Percentiles rank a stretch among this genome's conserved stretches.
Evolutionary conservation across 257 asterid species (phyloP).

Genomic region (Rauvolfia tetraphylla): DNA sequence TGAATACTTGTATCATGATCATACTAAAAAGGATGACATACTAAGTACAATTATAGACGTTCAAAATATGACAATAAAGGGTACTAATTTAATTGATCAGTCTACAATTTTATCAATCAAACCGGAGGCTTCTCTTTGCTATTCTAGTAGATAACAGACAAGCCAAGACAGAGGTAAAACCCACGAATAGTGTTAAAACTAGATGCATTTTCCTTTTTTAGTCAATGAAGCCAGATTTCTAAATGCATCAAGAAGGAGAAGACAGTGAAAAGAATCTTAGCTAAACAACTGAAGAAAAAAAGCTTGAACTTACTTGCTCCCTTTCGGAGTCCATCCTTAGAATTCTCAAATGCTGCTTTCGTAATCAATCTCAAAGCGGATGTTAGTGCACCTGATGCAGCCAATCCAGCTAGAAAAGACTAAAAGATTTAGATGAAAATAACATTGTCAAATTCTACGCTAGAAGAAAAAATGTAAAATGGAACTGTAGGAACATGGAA

Average conservation of each 20-base stretch:
- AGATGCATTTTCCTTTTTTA: background rate
- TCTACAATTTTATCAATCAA: background rate
- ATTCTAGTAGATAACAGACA: background rate
- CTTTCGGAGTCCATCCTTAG: constrained; percentile 36
- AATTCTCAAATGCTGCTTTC: constrained; percentile 36
- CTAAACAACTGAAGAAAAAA: background rate
- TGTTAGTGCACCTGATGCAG: constrained; percentile 45
- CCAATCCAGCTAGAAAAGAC: constrained; percentile 46
- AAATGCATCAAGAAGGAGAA: too few species aligned
- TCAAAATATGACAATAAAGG: background rate
- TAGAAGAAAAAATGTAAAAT: background rate
- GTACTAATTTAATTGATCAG: background rate
- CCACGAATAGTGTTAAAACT: background rate
- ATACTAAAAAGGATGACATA: background rate
- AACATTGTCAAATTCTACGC: background rate
- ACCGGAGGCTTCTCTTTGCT: background rate
- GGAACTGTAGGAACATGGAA: background rate
- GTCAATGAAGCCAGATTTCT: too few species aligned
- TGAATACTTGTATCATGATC: too few species aligned
- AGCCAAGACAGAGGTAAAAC: background rate
- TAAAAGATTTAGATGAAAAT: constrained; percentile 6
- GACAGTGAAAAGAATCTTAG: background rate
- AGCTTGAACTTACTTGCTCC: constrained; percentile 36
- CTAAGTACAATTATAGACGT: too few species aligned
- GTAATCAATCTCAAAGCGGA: constrained; percentile 43